Evolutionary conservation across 2,329 filamentous ascomycete species (phyloP).

Genomic region (Penicillium sp.): DNA sequence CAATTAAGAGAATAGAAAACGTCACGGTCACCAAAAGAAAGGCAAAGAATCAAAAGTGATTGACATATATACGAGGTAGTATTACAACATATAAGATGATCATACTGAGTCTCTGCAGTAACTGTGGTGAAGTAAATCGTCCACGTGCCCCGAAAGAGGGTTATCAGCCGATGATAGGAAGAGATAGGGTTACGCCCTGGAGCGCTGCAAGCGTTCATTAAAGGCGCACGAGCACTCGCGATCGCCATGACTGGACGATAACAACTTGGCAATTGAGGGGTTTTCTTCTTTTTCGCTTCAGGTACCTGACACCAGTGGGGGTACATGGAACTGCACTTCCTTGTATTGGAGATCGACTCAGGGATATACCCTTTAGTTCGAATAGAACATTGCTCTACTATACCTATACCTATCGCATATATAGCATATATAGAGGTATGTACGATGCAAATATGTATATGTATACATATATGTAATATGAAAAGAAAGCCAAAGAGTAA

Average conservation of each 20-base stretch:
- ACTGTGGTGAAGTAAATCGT: not conserved
- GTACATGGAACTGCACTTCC: not conserved
- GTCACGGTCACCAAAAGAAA: not conserved
- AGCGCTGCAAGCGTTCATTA: conserved; percentile 13
- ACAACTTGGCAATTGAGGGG: conserved; percentile 13
- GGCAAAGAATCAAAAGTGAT: not conserved
- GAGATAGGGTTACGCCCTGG: conserved; percentile 14
- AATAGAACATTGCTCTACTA: too few relatives aligned
- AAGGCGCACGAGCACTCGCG: conserved; percentile 11
- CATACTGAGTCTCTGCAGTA: too few relatives aligned
- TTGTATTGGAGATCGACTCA: conserved; percentile 1
- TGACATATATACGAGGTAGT: not conserved
- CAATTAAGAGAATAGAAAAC: not conserved
- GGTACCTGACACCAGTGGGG: not conserved
- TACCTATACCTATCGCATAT: too few relatives aligned
- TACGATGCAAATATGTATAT: too few relatives aligned
- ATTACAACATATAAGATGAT: not conserved
- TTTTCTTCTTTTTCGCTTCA: conserved; percentile 2
- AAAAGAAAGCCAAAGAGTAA: too few relatives aligned
- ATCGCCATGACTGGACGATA: conserved; percentile 13
- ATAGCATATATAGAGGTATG: too few relatives aligned
- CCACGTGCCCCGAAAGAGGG: conserved; percentile 5
- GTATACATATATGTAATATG: too few relatives aligned
- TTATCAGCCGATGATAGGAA: conserved; percentile 12
- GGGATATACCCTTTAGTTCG: not conserved